A percentile compares a stretch with the other conserved stretches of the same genome.
phyloP scores from a whole-genome alignment of 2,329 filamentous ascomycete species.

The Talaromyces sp. region DNA sequence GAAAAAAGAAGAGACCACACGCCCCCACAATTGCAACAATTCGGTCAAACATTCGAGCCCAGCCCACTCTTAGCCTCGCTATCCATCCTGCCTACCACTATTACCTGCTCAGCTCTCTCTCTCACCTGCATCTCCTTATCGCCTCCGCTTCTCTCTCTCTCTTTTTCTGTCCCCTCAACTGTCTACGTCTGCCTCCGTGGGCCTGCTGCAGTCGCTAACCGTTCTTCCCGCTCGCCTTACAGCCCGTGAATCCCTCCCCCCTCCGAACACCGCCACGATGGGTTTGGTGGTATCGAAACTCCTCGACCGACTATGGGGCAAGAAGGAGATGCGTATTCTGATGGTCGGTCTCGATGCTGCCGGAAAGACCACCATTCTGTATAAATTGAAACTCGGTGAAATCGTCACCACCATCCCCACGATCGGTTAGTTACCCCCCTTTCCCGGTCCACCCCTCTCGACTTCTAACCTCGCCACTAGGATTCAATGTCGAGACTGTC shows the following conservation, averaged over 20 bases:
- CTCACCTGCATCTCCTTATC: slow-evolving; percentile 2
- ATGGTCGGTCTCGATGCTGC: slow-evolving; percentile 99
- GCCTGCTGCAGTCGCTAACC: slow-evolving; percentile 1
- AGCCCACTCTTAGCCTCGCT: slow-evolving; percentile 13
- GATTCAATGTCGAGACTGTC: slow-evolving; percentile 99
- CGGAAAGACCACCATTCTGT: slow-evolving; percentile 99
- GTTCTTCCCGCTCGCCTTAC: slow-evolving; percentile 14
- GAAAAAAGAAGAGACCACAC: background rate
- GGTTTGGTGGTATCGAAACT: slow-evolving; percentile 97
- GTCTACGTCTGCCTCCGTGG: background rate
- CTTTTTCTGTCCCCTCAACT: background rate
- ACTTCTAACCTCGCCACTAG: slow-evolving; percentile 37
- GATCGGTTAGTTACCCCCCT: slow-evolving; percentile 63
- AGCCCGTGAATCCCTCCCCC: slow-evolving; percentile 9
- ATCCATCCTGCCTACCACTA: slow-evolving; percentile 8
- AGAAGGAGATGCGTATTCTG: slow-evolving; percentile 99
- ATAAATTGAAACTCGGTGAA: slow-evolving; percentile 98
- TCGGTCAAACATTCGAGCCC: slow-evolving; percentile 7
- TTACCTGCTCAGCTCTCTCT: slow-evolving; percentile 4
- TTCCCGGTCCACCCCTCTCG: background rate
- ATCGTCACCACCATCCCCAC: slow-evolving; percentile 99
- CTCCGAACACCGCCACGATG: slow-evolving; percentile 59
- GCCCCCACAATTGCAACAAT: slow-evolving; percentile 9
- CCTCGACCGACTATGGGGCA: slow-evolving; percentile 93
- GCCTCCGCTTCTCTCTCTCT: background rate